Evolutionary conservation across 2,329 filamentous ascomycete species (phyloP).

Genomic region (Trichoderma sp.): DNA sequence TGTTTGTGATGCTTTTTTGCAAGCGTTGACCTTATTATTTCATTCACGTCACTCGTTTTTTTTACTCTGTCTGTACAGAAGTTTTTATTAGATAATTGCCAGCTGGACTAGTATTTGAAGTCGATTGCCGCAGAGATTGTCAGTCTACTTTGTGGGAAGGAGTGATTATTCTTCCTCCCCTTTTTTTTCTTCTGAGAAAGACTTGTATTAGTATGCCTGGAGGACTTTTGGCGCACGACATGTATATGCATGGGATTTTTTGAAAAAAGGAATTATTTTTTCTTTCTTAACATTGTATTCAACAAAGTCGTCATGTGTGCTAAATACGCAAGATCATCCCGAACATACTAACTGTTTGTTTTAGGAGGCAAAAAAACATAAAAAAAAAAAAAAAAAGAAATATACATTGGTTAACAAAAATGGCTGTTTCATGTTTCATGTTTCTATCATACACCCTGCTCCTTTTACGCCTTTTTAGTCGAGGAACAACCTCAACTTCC

Average conservation of each 20-base stretch:
- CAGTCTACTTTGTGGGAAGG: neutral
- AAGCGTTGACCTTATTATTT: constrained; percentile 1
- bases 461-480: constrained; percentile 31
- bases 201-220: constrained; percentile 6
- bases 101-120: constrained; percentile 18
- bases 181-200: neutral
- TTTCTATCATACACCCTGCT: neutral
- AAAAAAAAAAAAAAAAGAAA: neutral
- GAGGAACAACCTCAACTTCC: constrained; percentile 76
- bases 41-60: constrained; percentile 11
- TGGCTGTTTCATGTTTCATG: neutral
- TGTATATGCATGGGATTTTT: neutral
- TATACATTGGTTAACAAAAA: neutral
- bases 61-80: neutral
- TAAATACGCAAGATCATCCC: neutral
- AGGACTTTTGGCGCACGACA: neutral
- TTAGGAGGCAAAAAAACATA: neutral
- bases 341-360: neutral
- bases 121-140: neutral
- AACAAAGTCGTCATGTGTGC: neutral
- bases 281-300: neutral
- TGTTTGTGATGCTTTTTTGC: constrained; percentile 9
- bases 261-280: neutral
- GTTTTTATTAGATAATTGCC: neutral
- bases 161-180: neutral